Evolutionary conservation across 495 filamentous ascomycete genomes (phyloP).

Genomic region (Pyronema omphalodes): DNA sequence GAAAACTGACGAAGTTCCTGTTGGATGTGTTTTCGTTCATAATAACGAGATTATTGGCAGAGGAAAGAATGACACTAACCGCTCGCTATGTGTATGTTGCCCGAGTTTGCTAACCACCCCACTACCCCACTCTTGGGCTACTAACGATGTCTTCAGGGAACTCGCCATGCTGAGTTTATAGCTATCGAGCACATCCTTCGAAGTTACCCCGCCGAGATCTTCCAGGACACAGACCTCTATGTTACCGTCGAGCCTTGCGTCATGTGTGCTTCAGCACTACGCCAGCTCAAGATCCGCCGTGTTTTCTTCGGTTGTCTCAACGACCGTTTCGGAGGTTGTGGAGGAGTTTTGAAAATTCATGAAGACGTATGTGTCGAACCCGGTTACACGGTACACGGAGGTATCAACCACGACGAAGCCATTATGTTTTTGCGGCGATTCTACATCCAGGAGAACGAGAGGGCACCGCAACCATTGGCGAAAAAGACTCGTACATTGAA

Average conservation of each 20-base stretch:
- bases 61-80: constrained; percentile 94
- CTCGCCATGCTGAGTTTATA: constrained; percentile 84
- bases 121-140: neutral
- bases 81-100: constrained; percentile 42
- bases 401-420: constrained; percentile 68
- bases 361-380: constrained; percentile 40
- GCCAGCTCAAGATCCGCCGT: constrained; percentile 59
- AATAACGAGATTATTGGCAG: constrained; percentile 52
- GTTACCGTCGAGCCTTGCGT: constrained; percentile 96
- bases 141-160: constrained; percentile 40
- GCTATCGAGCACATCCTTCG: constrained; percentile 49
- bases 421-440: constrained; percentile 81
- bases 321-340: constrained; percentile 89
- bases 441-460: constrained; percentile 90
- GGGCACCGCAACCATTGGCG: constrained; percentile 26
- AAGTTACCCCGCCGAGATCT: constrained; percentile 37
- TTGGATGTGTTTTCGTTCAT: constrained; percentile 84
- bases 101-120: neutral
- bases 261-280: constrained; percentile 89
- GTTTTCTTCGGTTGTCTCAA: constrained; percentile 93
- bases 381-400: constrained; percentile 59
- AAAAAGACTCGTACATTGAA: constrained; percentile 36
- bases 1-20: constrained; percentile 71
- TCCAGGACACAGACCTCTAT: constrained; percentile 63
- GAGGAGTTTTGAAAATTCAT: constrained; percentile 75